phyloP scores from a whole-genome alignment of 306 rosid species.

The Quercus variabilis region DNA sequence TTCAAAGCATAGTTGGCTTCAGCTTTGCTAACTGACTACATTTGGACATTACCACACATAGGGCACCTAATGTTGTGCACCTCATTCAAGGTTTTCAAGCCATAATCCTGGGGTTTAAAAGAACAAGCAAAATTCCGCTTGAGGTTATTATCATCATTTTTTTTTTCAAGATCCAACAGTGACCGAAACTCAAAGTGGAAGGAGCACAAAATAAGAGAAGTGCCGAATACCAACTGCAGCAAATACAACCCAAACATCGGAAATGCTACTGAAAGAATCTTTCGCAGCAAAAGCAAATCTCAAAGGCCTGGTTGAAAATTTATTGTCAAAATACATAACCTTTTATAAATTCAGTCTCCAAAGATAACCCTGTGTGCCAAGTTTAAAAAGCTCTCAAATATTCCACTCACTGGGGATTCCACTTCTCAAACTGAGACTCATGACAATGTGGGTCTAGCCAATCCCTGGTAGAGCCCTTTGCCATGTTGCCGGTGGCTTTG shows the following conservation, averaged over 20 bases:
- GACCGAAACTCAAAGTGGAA: not conserved
- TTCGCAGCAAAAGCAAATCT: not conserved
- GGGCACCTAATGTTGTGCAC: no score
- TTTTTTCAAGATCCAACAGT: not conserved
- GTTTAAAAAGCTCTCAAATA: not conserved
- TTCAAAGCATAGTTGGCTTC: no score
- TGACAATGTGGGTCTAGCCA: constrained; percentile 98
- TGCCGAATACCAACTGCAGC: not conserved
- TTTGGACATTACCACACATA: no score
- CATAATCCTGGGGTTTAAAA: no score
- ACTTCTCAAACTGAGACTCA: constrained; percentile 77
- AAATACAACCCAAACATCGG: not conserved
- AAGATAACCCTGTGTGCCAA: constrained; percentile 2
- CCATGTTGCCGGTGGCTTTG: constrained; percentile 34
- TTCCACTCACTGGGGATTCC: constrained; percentile 36
- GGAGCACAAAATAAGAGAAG: not conserved
- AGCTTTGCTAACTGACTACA: no score
- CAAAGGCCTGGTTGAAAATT: constrained; percentile 9
- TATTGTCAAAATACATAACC: constrained; percentile 37
- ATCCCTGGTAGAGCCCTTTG: constrained; percentile 60
- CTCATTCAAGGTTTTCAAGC: no score
- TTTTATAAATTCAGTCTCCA: constrained; percentile 8
- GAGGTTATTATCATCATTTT: no score
- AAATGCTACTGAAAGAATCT: not conserved
- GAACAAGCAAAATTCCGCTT: no score